Conservation (phyloP, 2,329 filamentous ascomycete genomes). For the Lithohypha guttulata region DNA sequence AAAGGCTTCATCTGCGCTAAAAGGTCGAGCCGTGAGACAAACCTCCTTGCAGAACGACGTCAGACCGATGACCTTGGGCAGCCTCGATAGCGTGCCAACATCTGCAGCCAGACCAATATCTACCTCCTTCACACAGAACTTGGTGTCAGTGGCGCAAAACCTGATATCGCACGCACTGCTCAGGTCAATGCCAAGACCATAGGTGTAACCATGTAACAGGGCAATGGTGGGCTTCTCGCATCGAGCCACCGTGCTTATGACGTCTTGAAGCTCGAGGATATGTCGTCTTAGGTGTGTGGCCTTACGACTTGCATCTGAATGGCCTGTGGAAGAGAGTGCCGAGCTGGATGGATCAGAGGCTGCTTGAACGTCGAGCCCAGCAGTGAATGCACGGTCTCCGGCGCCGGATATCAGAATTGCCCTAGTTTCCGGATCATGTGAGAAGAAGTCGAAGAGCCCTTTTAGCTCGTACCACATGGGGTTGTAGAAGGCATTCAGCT, state of each 20-base stretch:
- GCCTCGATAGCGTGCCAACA: constrained; percentile 36
- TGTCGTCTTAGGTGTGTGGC: constrained; percentile 54
- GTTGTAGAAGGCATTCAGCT: constrained; percentile 79
- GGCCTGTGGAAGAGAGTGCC: constrained; percentile 26
- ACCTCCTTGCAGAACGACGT: constrained; percentile 41
- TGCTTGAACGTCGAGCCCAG: constrained; percentile 68
- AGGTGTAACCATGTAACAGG: constrained; percentile 65
- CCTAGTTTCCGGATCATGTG: constrained; percentile 60
- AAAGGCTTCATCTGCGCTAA: constrained; percentile 35
- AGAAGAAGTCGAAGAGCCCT: constrained; percentile 60
- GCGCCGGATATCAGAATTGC: constrained; percentile 69
- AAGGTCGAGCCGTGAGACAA: constrained; percentile 33
- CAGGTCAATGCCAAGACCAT: constrained; percentile 66
- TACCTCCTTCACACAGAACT: constrained; percentile 38
- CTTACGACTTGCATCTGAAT: constrained; percentile 52
- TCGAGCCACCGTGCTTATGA: constrained; percentile 63
- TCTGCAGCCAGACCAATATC: constrained; percentile 41
- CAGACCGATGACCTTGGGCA: constrained; percentile 35
- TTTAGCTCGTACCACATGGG: constrained; percentile 77
- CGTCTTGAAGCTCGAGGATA: constrained; percentile 70
- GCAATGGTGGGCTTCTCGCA: constrained; percentile 89
- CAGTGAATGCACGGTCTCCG: constrained; percentile 73
- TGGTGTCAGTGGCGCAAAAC: constrained; percentile 27
- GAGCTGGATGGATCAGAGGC: constrained; percentile 44
- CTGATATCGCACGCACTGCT: constrained; percentile 34